Base-by-base conservation (phyloP, 768 basidiomycete genomes). In the Suillus hirtellus region DNA sequence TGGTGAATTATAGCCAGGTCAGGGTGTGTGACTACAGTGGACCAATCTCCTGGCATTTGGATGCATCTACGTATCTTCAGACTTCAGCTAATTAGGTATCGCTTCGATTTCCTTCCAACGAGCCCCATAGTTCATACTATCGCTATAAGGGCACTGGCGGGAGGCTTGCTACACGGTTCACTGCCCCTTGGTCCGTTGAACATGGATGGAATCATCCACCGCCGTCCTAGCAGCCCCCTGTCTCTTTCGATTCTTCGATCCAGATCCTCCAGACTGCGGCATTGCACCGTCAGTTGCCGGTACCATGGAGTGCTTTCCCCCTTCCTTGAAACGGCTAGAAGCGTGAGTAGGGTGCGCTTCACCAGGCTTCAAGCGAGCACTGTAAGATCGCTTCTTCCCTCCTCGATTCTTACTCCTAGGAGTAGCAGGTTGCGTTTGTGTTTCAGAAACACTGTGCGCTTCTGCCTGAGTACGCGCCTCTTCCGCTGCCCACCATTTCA, bases 401-500 rank as follows among this genome's bases (percentile, higher is more conserved):
- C 55, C 15, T 40, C 17, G 24, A 27, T 56, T 37, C 38, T 17
- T 40, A 6, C 24, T 56, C 21, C 17, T 27, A 40, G 55, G 38
- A 17, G 55, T 1, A 17, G 55, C 38, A 24, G 17, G 21, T 27
- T 40, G 55, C 9, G 15, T 38, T 40, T 56, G 38, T 9, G 15
- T 24, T 40, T 27, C 38, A 56, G 38, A 27, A 7, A 24, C 17
- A 15, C 17, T 6, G 24, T 24, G 38, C 2, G 55, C 55, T 56
- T 90, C 88, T 40, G 78, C 66, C 66, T 76, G 81, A n/a, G 92
- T 73, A 17, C 90, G 80, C 69, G 84, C 86, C 73, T 94, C 92
- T 74, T 96, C 95, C 8, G 82, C 87, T 1, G 85, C 79, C 93
- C 95, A 97, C 95, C 95, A 97, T 68, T 79, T 83, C 73, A 96